These are phyloP conservation scores for Macrocybe sp. DNA, from an alignment of 1,284 basidiomycete genomes.

Conservation along the genomic window DNA sequence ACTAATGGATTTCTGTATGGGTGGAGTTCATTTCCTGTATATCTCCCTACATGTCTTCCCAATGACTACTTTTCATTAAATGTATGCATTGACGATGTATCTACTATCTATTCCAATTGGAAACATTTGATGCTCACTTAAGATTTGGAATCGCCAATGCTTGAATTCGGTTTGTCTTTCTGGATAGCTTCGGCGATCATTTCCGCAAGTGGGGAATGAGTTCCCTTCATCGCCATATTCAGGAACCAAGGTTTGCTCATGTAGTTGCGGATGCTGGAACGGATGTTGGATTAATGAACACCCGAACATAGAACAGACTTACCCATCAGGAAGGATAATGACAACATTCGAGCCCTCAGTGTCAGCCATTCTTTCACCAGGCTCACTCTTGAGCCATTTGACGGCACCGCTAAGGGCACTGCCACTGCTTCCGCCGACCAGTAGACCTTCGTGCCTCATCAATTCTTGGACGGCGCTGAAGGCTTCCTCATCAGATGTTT, in stretches of 20 bases:
- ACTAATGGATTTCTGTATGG: slow-evolving; percentile 26
- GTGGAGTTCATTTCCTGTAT: slow-evolving; percentile 27
- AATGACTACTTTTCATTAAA: not conserved
- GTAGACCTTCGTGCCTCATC: slow-evolving; percentile 86
- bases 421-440: slow-evolving; percentile 92
- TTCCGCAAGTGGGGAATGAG: slow-evolving; percentile 46
- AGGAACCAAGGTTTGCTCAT: slow-evolving; percentile 92
- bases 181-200: slow-evolving; percentile 39
- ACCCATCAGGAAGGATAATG: slow-evolving; percentile 88
- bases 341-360: slow-evolving; percentile 84
- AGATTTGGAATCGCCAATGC: too few species aligned
- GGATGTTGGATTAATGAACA: not conserved
- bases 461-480: slow-evolving; percentile 73
- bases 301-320: slow-evolving; percentile 20
- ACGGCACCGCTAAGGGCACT: slow-evolving; percentile 79
- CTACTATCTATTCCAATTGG: too few species aligned
- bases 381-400: slow-evolving; percentile 68
- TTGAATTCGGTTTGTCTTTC: too few species aligned
- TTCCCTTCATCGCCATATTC: slow-evolving; percentile 52
- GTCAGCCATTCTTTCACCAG: slow-evolving; percentile 64
- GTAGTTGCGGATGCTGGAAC: slow-evolving; percentile 85
- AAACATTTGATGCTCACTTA: too few species aligned
- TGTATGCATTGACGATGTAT: too few species aligned
- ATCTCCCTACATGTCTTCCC: slow-evolving; percentile 9
- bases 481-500: slow-evolving; percentile 79